Base-by-base conservation (phyloP, 202 grass and related monocot genomes). In the Panicum virgatum region DNA sequence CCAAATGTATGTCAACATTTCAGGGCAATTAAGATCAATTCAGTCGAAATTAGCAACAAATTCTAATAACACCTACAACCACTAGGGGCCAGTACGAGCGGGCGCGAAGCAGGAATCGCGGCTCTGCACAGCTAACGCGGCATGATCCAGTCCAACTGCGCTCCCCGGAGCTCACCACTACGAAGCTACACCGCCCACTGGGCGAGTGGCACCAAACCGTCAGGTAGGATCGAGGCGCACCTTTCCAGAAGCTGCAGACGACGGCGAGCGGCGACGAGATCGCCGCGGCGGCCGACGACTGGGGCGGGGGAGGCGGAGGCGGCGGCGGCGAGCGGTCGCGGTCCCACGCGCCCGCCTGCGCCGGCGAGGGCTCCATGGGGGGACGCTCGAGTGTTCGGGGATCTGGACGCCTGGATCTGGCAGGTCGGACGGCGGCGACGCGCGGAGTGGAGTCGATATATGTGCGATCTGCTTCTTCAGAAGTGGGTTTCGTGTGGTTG, bases 191-290 rank as follows among this genome's bases (percentile, higher is more conserved):
- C 42, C 45, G 1, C 27, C 63, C 64, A 40, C 9, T 63, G 15
- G 26, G 18, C 48, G 48, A 51, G 34, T 47, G 19, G 72, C 42
- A 43, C 73, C 0, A 9, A 58, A 40, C 16, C 22, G 11, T 5
- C 30, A 45, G 43, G 61, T 12, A 54, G 30, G 48, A 68, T 54
- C 45, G 70, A 67, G 26, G 59, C 47, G 72, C 56, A 99, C 93
- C 97, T 99, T 91, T 92, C 97, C 97, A 99, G 85, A 94, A 99
- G 80, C 72, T 87, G 83, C 87, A 96, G 74, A 99, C 85, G 48
- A 89, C 93, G 76, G 87, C 82, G 71, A 96, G 91, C 53, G 97
- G 91, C 60, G 96, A 96, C 20, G 93, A 85, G 57, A 89, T 74
- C 42, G 70, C 79, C 39, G 62, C 85, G 40, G 91, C 64, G 29